A percentile compares a stretch with the other conserved stretches of the same genome.
phyloP scores from a whole-genome alignment of 1,284 basidiomycete genomes.

The Peniophora sp. region DNA sequence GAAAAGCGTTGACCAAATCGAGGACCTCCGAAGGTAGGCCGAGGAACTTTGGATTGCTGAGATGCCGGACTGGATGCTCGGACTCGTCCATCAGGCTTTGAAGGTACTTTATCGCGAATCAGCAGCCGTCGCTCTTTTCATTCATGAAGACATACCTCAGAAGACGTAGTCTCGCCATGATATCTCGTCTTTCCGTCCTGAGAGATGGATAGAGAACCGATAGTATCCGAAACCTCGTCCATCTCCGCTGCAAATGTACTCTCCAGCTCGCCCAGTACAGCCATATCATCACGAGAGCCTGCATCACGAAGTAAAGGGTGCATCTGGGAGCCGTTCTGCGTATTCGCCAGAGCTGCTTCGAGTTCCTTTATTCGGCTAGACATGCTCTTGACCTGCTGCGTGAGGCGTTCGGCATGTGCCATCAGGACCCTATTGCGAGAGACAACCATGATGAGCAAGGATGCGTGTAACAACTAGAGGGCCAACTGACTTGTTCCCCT shows the following conservation, averaged over 20 bases:
- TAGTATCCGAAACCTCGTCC: constrained; percentile 17
- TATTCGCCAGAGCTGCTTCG: constrained; percentile 38
- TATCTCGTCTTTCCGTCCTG: constrained; percentile 37
- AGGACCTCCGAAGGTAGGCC: constrained; percentile 34
- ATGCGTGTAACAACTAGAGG: neutral
- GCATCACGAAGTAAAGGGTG: constrained; percentile 4
- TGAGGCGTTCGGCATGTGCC: constrained; percentile 35
- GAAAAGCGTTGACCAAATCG: constrained; percentile 38
- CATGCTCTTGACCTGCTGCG: constrained; percentile 36
- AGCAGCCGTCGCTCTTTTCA: too few species aligned
- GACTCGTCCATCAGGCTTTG: neutral
- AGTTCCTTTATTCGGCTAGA: constrained; percentile 48
- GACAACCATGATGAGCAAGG: neutral
- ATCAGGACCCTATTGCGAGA: constrained; percentile 32
- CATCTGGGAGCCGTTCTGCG: constrained; percentile 11
- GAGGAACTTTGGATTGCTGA: constrained; percentile 17
- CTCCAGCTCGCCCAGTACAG: constrained; percentile 1
- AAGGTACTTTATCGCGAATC: neutral
- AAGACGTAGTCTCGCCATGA: constrained; percentile 37
- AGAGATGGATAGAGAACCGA: constrained; percentile 38
- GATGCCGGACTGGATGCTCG: neutral
- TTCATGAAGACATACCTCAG: constrained; percentile 26
- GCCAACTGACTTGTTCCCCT: constrained; percentile 41
- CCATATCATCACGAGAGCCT: constrained; percentile 1
- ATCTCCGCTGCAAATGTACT: constrained; percentile 8